Base-by-base conservation (phyloP, 495 filamentous ascomycete genomes). In the Penicillium bovifimosum region DNA sequence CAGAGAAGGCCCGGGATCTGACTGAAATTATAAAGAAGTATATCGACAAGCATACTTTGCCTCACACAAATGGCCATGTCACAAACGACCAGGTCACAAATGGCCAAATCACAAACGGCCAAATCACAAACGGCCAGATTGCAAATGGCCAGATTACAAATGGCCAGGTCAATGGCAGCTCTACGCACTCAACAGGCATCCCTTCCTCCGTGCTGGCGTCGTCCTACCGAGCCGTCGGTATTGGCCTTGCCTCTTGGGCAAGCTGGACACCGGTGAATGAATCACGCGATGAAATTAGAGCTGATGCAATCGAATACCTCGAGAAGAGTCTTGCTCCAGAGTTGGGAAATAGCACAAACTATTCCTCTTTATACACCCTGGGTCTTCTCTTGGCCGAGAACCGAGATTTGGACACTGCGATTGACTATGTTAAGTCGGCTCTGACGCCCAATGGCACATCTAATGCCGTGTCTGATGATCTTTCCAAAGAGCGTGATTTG, bases 171-270 rank as follows among this genome's bases (percentile, higher is more conserved):
- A 66, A 74, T 33, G 65, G 50, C 41, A 59, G 47, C 44, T 52
- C 52, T 29, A 27, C 63, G 3, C 36, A 55, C 5, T 66, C 73
- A 20, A 57, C 65, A 14, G 62, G 60, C 13, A 68, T 90, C 5
- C 64, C 80, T 31, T 72, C 77, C 2, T 60, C 67, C 2, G 74
- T 81, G 11, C 60, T 92, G 28, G 84, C 87, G 6, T 63, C 79
- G 35, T 80, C 88, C 8, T 91, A 91, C 75, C 78, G 87, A 53
- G 88, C 86, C 9, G 80, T 96, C 55, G 93, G 92, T 20, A 78
- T 91, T 54, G 84, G 86, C 27, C 83, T 90, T 54, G 88, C 91
- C 0, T 83, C 87, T 50, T 96, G 91, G 90, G 88, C 91, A 38
- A 79, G 83, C 13, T 77, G 84, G 66, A 96, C 90, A 6, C 83